These are phyloP conservation scores for Cryptosporidium parvum DNA, from an alignment of 169 alveolate species.

Conservation along the genomic window DNA sequence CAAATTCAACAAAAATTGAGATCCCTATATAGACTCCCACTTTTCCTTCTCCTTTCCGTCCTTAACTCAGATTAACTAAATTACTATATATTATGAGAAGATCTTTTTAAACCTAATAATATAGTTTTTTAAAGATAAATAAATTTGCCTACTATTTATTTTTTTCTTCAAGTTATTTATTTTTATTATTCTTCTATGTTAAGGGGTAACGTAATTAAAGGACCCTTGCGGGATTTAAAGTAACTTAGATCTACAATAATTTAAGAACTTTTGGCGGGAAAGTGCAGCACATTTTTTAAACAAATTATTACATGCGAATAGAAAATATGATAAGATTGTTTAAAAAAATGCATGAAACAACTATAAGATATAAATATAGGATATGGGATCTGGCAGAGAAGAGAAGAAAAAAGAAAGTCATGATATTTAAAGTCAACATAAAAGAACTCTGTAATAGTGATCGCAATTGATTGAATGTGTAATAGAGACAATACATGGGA, in stretches of 20 bases:
- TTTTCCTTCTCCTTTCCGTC: too few species aligned
- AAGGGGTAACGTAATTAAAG: slow-evolving; percentile 21
- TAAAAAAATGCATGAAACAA: background rate
- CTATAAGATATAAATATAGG: background rate
- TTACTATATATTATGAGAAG: background rate
- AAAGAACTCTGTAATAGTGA: too few species aligned
- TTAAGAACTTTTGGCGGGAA: slow-evolving; percentile 3
- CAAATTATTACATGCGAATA: background rate
- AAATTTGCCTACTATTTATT: background rate
- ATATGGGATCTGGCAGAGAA: background rate
- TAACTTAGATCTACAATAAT: slow-evolving; percentile 18
- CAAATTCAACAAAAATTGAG: background rate
- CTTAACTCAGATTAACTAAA: background rate
- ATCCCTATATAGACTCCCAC: background rate
- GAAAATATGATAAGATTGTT: background rate
- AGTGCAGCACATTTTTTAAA: background rate
- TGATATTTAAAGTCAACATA: background rate
- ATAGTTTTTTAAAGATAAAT: background rate
- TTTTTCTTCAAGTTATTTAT: background rate
- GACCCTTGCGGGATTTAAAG: slow-evolving; percentile 50
- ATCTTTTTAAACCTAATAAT: too few species aligned
- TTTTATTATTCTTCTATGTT: background rate
- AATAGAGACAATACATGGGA: slow-evolving; percentile 10
- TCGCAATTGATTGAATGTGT: background rate
- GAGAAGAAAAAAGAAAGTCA: background rate